These are phyloP conservation scores for Coniochaeta hoffmannii DNA, from an alignment of 2,329 filamentous ascomycete species.

Conservation along the genomic window DNA sequence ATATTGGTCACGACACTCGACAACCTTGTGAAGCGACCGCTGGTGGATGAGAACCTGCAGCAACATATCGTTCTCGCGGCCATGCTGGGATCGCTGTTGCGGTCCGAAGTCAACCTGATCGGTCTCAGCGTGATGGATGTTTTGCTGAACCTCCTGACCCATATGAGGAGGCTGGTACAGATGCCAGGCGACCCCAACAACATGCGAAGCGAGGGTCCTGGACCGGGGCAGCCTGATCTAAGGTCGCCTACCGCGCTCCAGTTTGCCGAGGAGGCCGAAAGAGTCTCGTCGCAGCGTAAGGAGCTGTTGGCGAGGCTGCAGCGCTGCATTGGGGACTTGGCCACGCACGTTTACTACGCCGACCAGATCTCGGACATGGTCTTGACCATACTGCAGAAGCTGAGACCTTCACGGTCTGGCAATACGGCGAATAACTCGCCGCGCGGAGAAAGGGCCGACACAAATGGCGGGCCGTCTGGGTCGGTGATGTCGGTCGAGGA, in stretches of 20 bases:
- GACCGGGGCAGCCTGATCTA: constrained; percentile 18
- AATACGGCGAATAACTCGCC: constrained; percentile 35
- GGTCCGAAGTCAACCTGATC: constrained; percentile 87
- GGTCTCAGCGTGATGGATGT: constrained; percentile 96
- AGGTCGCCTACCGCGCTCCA: constrained; percentile 17
- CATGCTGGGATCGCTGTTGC: constrained; percentile 74
- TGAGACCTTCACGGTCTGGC: constrained; percentile 55
- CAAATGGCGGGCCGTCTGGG: constrained; percentile 22
- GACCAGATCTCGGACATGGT: constrained; percentile 97
- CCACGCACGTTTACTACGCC: constrained; percentile 93
- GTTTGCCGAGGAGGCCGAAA: constrained; percentile 26
- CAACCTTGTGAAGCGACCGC: constrained; percentile 57
- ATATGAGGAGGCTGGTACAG: constrained; percentile 71
- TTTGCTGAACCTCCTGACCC: constrained; percentile 73
- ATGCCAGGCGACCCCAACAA: constrained; percentile 36
- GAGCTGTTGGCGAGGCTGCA: constrained; percentile 66
- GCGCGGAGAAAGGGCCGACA: constrained; percentile 41
- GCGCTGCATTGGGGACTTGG: constrained; percentile 80
- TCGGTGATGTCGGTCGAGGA: constrained; percentile 24
- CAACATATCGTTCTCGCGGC: constrained; percentile 69
- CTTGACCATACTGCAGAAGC: constrained; percentile 64
- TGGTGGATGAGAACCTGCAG: constrained; percentile 63
- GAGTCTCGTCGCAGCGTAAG: constrained; percentile 41
- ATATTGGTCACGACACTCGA: constrained; percentile 81
- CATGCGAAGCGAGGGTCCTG: constrained; percentile 15